These are phyloP conservation scores for Triticum monococcum DNA, from an alignment of 176 grass and related monocot genomes.

Conservation along the genomic window DNA sequence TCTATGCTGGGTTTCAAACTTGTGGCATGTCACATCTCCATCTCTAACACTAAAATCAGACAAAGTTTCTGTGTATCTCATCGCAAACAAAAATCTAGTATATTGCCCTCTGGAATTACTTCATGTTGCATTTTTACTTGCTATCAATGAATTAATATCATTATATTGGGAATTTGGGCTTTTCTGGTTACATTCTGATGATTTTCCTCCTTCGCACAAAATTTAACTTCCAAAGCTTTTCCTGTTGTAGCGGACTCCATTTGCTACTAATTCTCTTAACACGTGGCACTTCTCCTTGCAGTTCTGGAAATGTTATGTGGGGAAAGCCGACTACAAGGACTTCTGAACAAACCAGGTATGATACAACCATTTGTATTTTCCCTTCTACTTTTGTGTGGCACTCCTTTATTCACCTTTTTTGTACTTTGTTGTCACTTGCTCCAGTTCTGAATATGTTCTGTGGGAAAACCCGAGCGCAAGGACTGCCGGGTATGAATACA, in stretches of 20 bases:
- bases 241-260: neutral
- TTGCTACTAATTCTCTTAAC: slow-evolving; percentile 13
- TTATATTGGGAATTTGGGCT: neutral
- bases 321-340: slow-evolving; percentile 5
- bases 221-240: neutral
- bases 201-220: neutral
- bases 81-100: neutral
- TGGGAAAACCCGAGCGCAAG: neutral
- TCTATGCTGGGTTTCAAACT: neutral
- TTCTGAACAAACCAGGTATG: slow-evolving; percentile 48
- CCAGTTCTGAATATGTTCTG: slow-evolving; percentile 35
- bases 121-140: neutral
- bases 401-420: neutral
- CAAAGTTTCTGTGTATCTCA: neutral
- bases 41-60: neutral
- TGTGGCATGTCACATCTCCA: neutral
- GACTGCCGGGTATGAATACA: slow-evolving; percentile 43
- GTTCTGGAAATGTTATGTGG: slow-evolving; percentile 17
- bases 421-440: neutral
- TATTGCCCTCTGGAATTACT: neutral
- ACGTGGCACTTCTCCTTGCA: slow-evolving; percentile 25
- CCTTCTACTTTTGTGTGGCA: neutral
- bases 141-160: neutral
- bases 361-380: slow-evolving; percentile 19
- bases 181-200: neutral